phyloP scores from a whole-genome alignment of 1,139 yeast genomes.

The Zygosaccharomyces sapae region DNA sequence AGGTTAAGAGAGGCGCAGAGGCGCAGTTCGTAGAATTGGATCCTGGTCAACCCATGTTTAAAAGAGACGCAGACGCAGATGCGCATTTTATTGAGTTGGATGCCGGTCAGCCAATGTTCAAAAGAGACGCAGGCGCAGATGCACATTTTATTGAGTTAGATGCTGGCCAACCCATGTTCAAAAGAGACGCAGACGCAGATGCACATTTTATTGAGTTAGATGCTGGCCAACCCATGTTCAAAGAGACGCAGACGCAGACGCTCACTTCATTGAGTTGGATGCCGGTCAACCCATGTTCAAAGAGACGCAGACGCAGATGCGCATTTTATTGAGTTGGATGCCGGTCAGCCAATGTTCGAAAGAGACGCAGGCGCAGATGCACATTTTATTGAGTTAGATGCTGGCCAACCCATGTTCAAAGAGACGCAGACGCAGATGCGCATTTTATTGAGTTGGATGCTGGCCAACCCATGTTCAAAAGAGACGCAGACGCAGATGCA shows the following conservation, averaged over 20 bases:
- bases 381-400: slow-evolving; percentile 18
- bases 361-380: slow-evolving; percentile 12
- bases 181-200: slow-evolving; percentile 23
- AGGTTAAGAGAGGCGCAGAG: slow-evolving; percentile 14
- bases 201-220: slow-evolving; percentile 21
- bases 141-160: slow-evolving; percentile 20
- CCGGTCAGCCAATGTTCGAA: slow-evolving; percentile 21
- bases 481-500: slow-evolving; percentile 19
- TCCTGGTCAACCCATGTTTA: slow-evolving; percentile 17
- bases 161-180: slow-evolving; percentile 17
- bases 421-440: slow-evolving; percentile 24
- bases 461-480: slow-evolving; percentile 17
- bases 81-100: slow-evolving; percentile 17
- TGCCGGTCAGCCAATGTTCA: slow-evolving; percentile 21
- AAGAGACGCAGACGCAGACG: slow-evolving; percentile 20
- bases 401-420: slow-evolving; percentile 17
- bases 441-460: slow-evolving; percentile 19
- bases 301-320: slow-evolving; percentile 24
- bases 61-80: slow-evolving; percentile 21
- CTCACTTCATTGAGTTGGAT: slow-evolving; percentile 27
- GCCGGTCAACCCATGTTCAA: slow-evolving; percentile 29
- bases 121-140: slow-evolving; percentile 15
- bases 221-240: slow-evolving; percentile 16
- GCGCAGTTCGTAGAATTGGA: slow-evolving; percentile 18
- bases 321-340: slow-evolving; percentile 9